Conservation (phyloP, 352 stramenopile species). For the Phytophthora nicotianae region DNA sequence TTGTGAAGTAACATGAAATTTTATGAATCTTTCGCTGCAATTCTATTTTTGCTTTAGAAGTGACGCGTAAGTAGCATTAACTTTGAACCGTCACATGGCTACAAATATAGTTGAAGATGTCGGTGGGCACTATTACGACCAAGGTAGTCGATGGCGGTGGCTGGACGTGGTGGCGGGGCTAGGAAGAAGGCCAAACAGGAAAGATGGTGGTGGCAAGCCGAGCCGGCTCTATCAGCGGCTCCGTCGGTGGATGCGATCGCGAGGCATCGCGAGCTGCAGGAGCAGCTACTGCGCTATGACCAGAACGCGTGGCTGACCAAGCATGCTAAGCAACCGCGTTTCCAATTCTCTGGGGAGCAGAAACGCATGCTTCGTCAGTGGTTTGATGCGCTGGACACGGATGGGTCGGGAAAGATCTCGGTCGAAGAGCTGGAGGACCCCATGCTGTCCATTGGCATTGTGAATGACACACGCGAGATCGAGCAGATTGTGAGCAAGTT, state of each 20-base stretch:
- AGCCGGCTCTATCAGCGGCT: slow-evolving; percentile 23
- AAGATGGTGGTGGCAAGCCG: slow-evolving; percentile 40
- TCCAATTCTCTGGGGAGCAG: slow-evolving; percentile 73
- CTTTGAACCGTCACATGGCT: slow-evolving; percentile 14
- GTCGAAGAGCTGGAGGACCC: slow-evolving; percentile 80
- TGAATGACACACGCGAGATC: slow-evolving; percentile 70
- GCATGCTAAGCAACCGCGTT: slow-evolving; percentile 59
- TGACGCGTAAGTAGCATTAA: slow-evolving; percentile 4
- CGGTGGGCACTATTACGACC: not conserved
- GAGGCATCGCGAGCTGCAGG: slow-evolving; percentile 39
- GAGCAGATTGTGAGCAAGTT: slow-evolving; percentile 59
- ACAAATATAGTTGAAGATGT: slow-evolving; percentile 20
- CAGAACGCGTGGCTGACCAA: slow-evolving; percentile 76
- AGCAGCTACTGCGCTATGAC: slow-evolving; percentile 63
- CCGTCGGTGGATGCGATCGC: slow-evolving; percentile 20
- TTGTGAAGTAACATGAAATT: slow-evolving; percentile 13
- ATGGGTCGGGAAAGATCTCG: slow-evolving; percentile 74
- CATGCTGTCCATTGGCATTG: slow-evolving; percentile 81
- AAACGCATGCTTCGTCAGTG: slow-evolving; percentile 80
- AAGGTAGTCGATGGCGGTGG: slow-evolving; percentile 3
- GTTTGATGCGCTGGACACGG: slow-evolving; percentile 75
- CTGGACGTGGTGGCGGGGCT: not conserved
- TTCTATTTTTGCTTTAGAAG: too few species aligned
- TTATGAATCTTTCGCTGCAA: too few species aligned
- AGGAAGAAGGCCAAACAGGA: slow-evolving; percentile 12